A percentile compares a stretch with the other conserved stretches of the same genome.
These are phyloP conservation scores for Geotrichum candidum DNA, from an alignment of 1,139 yeast genomes.

Conservation along the genomic window DNA sequence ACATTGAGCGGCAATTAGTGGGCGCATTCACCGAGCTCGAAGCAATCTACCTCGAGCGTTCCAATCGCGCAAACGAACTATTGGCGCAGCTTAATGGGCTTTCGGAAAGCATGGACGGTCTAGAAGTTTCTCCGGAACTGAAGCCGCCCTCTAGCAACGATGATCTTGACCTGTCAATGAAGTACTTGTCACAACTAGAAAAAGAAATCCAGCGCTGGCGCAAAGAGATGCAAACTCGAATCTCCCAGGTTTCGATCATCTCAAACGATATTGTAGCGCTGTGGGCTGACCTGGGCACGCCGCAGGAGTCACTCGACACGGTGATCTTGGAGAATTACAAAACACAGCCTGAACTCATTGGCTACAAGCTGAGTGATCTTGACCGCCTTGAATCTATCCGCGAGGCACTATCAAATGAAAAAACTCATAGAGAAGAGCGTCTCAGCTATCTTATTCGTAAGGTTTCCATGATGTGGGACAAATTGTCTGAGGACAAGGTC, in stretches of 20 bases:
- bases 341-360: constrained; percentile 28
- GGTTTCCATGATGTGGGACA: constrained; percentile 29
- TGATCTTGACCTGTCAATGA: constrained; percentile 23
- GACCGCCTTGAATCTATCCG: constrained; percentile 20
- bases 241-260: constrained; percentile 23
- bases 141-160: constrained; percentile 13
- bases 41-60: constrained; percentile 12
- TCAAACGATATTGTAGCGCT: constrained; percentile 29
- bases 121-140: constrained; percentile 4
- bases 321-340: constrained; percentile 25
- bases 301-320: constrained; percentile 30
- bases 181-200: constrained; percentile 26
- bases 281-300: constrained; percentile 36
- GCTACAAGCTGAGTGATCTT: constrained; percentile 27
- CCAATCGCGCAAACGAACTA: constrained; percentile 9
- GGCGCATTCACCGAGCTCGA: constrained; percentile 6
- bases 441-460: constrained; percentile 18
- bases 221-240: constrained; percentile 26
- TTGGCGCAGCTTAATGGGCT: constrained; percentile 11
- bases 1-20: background rate
- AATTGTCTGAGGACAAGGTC: constrained; percentile 25
- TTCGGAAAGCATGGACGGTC: constrained; percentile 11
- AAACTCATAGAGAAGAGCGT: constrained; percentile 19
- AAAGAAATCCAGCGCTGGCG: constrained; percentile 28
- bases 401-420: constrained; percentile 20